Evolutionary conservation across 2,329 filamentous ascomycete genomes (phyloP).

Genomic region (Clonostachys chloroleuca): DNA sequence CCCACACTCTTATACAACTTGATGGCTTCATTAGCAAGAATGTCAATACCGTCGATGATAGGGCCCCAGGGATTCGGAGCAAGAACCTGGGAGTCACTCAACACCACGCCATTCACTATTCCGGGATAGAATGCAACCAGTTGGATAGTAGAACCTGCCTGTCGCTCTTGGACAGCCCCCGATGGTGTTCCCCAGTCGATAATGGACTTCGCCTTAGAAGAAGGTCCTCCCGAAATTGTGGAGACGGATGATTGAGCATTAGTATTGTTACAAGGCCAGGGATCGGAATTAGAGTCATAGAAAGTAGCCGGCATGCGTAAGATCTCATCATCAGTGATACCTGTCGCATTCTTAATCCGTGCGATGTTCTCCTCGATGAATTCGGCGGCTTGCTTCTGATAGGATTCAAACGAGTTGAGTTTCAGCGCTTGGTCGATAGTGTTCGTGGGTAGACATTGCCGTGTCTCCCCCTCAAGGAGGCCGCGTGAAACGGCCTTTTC

Average conservation of each 20-base stretch:
- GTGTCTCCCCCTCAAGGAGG: neutral
- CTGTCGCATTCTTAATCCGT: slow-evolving; percentile 13
- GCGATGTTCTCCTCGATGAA: slow-evolving; percentile 13
- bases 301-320: slow-evolving; percentile 11
- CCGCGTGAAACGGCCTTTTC: slow-evolving; percentile 9
- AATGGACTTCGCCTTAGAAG: neutral
- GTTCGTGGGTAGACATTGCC: slow-evolving; percentile 5
- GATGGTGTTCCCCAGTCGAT: slow-evolving; percentile 1
- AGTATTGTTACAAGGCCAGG: neutral
- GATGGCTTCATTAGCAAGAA: slow-evolving; percentile 10
- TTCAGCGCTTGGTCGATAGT: slow-evolving; percentile 10
- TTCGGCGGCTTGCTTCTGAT: slow-evolving; percentile 6
- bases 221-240: neutral
- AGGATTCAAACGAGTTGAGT: slow-evolving; percentile 1
- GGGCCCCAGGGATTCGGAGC: slow-evolving; percentile 17
- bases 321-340: slow-evolving; percentile 12
- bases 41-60: slow-evolving; percentile 14
- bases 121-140: slow-evolving; percentile 7
- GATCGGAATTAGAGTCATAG: slow-evolving; percentile 2
- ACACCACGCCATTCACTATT: slow-evolving; percentile 12
- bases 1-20: slow-evolving; percentile 12
- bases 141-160: neutral
- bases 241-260: neutral
- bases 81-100: slow-evolving; percentile 7
- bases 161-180: neutral